phyloP scores from a whole-genome alignment of 2,329 filamentous ascomycete genomes.

The Cryphonectria parasitica region DNA sequence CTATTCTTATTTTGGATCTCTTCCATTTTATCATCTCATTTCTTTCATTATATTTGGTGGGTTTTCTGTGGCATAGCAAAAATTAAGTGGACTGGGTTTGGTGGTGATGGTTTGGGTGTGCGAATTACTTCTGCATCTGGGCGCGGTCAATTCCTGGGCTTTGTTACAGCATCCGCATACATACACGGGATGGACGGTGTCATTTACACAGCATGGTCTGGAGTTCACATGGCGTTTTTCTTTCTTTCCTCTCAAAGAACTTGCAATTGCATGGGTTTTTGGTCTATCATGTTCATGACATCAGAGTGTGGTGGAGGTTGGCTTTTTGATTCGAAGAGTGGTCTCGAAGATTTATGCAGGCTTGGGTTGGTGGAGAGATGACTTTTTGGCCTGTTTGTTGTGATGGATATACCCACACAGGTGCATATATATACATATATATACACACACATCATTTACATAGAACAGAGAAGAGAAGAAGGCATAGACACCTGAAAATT shows the following conservation, averaged over 20 bases:
- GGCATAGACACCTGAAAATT: constrained; percentile 1
- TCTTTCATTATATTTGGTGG: not conserved
- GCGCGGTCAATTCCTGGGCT: not conserved
- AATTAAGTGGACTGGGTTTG: not conserved
- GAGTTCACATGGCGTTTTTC: not conserved
- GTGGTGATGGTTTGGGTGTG: not conserved
- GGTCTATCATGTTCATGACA: constrained; percentile 3
- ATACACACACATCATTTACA: not conserved
- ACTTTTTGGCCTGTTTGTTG: not conserved
- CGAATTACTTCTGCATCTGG: not conserved
- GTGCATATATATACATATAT: not conserved
- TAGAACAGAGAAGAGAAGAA: not conserved
- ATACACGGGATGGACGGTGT: not conserved
- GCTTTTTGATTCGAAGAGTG: not conserved
- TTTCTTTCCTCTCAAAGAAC: not conserved
- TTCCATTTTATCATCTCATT: not conserved
- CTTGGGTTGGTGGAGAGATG: not conserved
- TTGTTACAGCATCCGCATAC: not conserved
- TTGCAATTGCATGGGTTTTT: not conserved
- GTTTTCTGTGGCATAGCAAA: constrained; percentile 7
- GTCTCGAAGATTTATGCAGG: not conserved
- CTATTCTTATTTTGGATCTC: not conserved
- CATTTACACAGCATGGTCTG: constrained; percentile 3
- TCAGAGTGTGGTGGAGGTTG: not conserved
- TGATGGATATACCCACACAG: constrained; percentile 1